phyloP scores from a whole-genome alignment of 1,139 yeast genomes.

The Saccharomyces hybrid region DNA sequence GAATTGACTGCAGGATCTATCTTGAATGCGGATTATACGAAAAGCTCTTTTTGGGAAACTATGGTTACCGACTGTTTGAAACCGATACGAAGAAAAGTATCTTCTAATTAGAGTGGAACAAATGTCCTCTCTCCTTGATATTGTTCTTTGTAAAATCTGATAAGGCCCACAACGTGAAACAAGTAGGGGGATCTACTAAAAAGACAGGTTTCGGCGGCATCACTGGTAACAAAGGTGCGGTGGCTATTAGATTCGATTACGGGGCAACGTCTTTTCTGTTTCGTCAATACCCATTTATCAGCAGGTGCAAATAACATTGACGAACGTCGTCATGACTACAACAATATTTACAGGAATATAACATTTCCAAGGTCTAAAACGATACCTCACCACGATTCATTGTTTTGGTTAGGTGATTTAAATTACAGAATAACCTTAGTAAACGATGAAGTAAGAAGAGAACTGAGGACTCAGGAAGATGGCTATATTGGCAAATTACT shows the following conservation, averaged over 20 bases:
- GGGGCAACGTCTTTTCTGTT: conserved; percentile 69
- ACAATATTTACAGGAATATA: conserved; percentile 45
- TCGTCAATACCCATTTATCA: conserved; percentile 82
- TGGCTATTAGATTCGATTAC: conserved; percentile 71
- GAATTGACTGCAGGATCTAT: conserved; percentile 84
- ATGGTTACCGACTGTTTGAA: conserved; percentile 52
- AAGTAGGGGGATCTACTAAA: conserved; percentile 69
- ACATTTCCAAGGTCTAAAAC: conserved; percentile 45
- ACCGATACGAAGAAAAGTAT: conserved; percentile 44
- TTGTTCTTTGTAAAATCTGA: conserved; percentile 58
- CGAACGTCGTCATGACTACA: conserved; percentile 79
- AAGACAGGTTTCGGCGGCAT: conserved; percentile 94
- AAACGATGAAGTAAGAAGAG: conserved; percentile 56
- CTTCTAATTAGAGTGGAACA: conserved; percentile 72
- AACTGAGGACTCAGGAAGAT: conserved; percentile 37
- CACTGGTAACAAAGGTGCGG: conserved; percentile 93
- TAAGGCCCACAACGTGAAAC: conserved; percentile 46
- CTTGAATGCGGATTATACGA: conserved; percentile 58
- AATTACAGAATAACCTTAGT: conserved; percentile 71
- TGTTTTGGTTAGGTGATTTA: conserved; percentile 92
- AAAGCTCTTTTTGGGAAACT: conserved; percentile 57
- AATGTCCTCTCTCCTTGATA: conserved; percentile 71
- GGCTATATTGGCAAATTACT: conserved; percentile 47
- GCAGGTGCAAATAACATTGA: conserved; percentile 76
- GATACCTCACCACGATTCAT: conserved; percentile 66